Conservation (phyloP, 192 early-diverging fungal species). For the Geosiphon pyriformis region DNA sequence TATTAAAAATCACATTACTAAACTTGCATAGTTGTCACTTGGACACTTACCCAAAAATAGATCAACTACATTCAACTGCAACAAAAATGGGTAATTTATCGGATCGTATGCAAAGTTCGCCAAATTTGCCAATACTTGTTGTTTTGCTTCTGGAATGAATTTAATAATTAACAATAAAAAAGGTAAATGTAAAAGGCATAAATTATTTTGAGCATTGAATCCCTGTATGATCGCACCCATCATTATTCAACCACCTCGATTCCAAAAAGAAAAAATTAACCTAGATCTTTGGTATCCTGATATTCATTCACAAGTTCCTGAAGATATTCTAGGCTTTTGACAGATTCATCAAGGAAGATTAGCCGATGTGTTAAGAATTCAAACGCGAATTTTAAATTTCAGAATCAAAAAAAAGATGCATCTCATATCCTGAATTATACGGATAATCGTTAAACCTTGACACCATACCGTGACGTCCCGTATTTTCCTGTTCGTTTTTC, state of each 20-base stretch:
- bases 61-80: slow-evolving; percentile 35
- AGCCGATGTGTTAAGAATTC: not conserved
- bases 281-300: slow-evolving; percentile 21
- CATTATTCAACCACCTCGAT: no score
- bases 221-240: no score
- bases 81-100: slow-evolving; percentile 42
- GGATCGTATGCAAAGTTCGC: slow-evolving; percentile 54
- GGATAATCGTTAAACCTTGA: no score
- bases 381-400: not conserved
- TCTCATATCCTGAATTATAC: not conserved
- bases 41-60: slow-evolving; percentile 33
- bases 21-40: no score
- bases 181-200: no score
- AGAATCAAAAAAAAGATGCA: not conserved
- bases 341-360: not conserved
- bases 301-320: slow-evolving; percentile 24
- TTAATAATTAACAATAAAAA: not conserved
- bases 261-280: no score
- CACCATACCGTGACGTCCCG: slow-evolving; percentile 18
- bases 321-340: slow-evolving; percentile 21
- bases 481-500: slow-evolving; percentile 17
- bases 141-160: slow-evolving; percentile 5
- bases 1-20: no score
- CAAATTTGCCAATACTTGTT: slow-evolving; percentile 40
- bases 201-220: no score